A percentile compares a stretch with the other conserved stretches of the same genome.
Evolutionary conservation across 2,329 filamentous ascomycete species (phyloP).

Genomic region (Fusarium pseudoanthophilum): DNA sequence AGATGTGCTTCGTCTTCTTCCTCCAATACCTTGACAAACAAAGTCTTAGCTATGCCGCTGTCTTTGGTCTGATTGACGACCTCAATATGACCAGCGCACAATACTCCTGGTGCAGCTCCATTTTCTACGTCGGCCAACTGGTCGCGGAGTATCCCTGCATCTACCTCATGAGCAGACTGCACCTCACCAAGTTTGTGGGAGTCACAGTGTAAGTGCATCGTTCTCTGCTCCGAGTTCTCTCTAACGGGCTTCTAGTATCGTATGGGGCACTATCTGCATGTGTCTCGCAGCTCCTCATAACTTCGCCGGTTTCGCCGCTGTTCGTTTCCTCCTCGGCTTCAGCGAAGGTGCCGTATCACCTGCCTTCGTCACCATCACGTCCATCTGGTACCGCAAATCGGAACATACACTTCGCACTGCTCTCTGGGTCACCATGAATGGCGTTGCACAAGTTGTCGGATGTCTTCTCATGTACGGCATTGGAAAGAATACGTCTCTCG

Average conservation of each 20-base stretch:
- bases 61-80: not conserved
- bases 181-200: not conserved
- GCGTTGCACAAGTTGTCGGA: not conserved
- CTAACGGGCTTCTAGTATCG: not conserved
- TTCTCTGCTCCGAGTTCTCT: fast-evolving
- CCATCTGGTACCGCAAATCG: not conserved
- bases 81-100: not conserved
- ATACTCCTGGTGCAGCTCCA: not conserved
- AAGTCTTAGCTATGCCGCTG: not conserved
- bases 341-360: conserved; percentile 1
- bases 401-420: conserved; percentile 3
- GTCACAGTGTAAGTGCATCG: not conserved
- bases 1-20: conserved; percentile 2
- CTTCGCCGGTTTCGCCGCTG: not conserved
- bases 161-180: not conserved
- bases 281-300: not conserved
- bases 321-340: conserved; percentile 2
- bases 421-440: conserved; percentile 2
- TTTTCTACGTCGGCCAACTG: not conserved
- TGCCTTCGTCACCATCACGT: not conserved
- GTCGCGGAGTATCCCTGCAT: not conserved
- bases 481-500: not conserved
- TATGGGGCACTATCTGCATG: not conserved
- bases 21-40: conserved; percentile 1
- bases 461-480: conserved; percentile 1